Evolutionary conservation across 441 rosid species (phyloP).

Genomic region (Populus hybrid): DNA sequence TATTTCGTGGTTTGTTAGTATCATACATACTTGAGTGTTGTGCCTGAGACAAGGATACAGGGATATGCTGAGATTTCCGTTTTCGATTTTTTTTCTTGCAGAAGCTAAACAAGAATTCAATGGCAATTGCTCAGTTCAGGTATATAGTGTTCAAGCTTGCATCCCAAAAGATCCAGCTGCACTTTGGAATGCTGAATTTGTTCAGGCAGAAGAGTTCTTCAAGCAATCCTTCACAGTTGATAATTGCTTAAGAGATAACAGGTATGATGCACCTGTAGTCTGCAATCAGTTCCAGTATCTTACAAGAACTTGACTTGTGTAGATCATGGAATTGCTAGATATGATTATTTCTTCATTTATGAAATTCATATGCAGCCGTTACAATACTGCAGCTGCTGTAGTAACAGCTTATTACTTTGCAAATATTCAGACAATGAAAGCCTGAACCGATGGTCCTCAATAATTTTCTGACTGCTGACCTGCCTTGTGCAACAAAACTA

Average conservation of each 20-base stretch:
- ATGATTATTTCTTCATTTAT: neutral
- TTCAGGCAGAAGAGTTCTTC: slow-evolving; percentile 87
- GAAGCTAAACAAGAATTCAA: slow-evolving; percentile 72
- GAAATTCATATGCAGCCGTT: neutral
- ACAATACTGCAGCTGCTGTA: neutral
- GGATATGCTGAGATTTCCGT: slow-evolving; percentile 5
- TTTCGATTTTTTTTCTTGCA: slow-evolving; percentile 31
- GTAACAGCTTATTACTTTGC: neutral
- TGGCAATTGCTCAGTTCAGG: slow-evolving; percentile 58
- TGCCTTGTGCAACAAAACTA: neutral
- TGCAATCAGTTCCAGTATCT: neutral
- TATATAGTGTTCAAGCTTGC: slow-evolving; percentile 80
- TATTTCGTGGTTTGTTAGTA: neutral
- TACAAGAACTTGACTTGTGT: neutral
- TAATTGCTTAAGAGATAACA: slow-evolving; percentile 88
- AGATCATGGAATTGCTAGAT: neutral
- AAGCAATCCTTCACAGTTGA: slow-evolving; percentile 46
- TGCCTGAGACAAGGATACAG: neutral
- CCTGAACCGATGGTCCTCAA: neutral
- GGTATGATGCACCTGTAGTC: slow-evolving; percentile 32
- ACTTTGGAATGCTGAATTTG: slow-evolving; percentile 80
- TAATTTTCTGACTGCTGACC: neutral
- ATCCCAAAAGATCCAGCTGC: slow-evolving; percentile 78
- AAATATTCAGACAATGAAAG: slow-evolving; percentile 1
- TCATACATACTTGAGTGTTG: neutral